Conservation (phyloP, 805 yeast species). For the Cyberlindnera xylosilytica region DNA sequence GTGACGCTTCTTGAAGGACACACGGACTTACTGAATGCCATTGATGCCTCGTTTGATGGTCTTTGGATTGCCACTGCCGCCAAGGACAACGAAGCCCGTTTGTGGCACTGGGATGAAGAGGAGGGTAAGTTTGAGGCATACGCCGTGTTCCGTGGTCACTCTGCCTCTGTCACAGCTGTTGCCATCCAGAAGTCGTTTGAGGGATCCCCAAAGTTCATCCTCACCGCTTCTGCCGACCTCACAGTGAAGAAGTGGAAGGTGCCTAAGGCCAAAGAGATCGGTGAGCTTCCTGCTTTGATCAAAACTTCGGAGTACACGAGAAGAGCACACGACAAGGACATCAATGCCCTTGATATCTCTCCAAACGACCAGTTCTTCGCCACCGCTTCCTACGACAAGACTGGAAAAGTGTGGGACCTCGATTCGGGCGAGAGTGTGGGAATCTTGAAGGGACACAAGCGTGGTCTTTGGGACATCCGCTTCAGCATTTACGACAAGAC, state of each 20-base stretch:
- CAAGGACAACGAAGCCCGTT: conserved; percentile 79
- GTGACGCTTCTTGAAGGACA: conserved; percentile 76
- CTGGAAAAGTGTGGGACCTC: conserved; percentile 85
- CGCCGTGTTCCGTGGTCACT: conserved; percentile 80
- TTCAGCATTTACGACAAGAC: conserved; percentile 79
- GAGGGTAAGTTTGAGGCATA: conserved; percentile 39
- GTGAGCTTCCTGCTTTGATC: conserved; percentile 33
- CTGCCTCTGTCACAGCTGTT: conserved; percentile 81
- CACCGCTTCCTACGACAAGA: conserved; percentile 91
- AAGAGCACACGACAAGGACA: conserved; percentile 96
- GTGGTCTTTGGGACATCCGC: conserved; percentile 91
- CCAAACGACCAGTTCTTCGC: conserved; percentile 88
- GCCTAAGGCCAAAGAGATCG: conserved; percentile 58
- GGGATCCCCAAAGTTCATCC: conserved; percentile 58
- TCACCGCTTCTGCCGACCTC: conserved; percentile 90
- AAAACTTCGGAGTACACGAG: conserved; percentile 81
- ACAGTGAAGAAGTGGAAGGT: conserved; percentile 84
- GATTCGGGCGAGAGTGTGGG: conserved; percentile 87
- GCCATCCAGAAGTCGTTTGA: conserved; percentile 48
- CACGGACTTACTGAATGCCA: conserved; percentile 73
- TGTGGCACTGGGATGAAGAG: conserved; percentile 68
- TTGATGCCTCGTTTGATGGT: conserved; percentile 80
- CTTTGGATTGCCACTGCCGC: conserved; percentile 89
- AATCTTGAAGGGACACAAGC: conserved; percentile 80
- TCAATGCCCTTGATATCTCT: conserved; percentile 84